These are phyloP conservation scores for Cajanus cajan DNA, from an alignment of 306 rosid species.

Conservation along the genomic window DNA sequence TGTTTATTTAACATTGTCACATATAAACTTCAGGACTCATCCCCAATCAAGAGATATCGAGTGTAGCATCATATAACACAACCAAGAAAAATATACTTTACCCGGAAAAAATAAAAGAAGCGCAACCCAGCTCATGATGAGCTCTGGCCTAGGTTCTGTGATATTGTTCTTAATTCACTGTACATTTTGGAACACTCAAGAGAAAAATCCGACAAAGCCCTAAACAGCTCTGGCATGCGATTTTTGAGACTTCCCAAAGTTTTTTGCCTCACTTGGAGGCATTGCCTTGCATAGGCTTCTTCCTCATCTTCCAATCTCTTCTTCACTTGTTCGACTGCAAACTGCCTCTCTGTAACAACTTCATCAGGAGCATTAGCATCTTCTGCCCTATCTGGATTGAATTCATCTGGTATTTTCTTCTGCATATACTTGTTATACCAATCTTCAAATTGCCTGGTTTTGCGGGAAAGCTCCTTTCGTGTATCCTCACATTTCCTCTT, in stretches of 20 bases:
- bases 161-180: conserved; percentile 43
- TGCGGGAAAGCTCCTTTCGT: conserved; percentile 70
- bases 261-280: conserved; percentile 84
- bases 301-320: conserved; percentile 70
- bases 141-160: conserved; percentile 48
- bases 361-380: conserved; percentile 40
- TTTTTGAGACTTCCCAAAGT: conserved; percentile 59
- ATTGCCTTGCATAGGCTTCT: conserved; percentile 53
- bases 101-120: conserved; percentile 1
- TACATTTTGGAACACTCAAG: conserved; percentile 65
- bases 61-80: conserved; percentile 9
- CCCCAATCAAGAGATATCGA: conserved; percentile 33
- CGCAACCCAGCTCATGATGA: conserved; percentile 33
- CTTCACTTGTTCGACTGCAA: conserved; percentile 52
- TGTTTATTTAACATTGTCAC: conserved; percentile 28
- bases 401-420: conserved; percentile 46
- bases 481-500: conserved; percentile 77
- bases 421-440: conserved; percentile 75
- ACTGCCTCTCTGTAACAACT: conserved; percentile 55
- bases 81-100: conserved; percentile 3
- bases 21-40: conserved; percentile 31
- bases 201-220: conserved; percentile 64
- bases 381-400: conserved; percentile 48
- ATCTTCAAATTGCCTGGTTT: conserved; percentile 65
- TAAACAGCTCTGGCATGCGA: conserved; percentile 81